These are phyloP conservation scores for Boechera divaricarpa DNA, from an alignment of 345 rosid genomes.

Conservation along the genomic window DNA sequence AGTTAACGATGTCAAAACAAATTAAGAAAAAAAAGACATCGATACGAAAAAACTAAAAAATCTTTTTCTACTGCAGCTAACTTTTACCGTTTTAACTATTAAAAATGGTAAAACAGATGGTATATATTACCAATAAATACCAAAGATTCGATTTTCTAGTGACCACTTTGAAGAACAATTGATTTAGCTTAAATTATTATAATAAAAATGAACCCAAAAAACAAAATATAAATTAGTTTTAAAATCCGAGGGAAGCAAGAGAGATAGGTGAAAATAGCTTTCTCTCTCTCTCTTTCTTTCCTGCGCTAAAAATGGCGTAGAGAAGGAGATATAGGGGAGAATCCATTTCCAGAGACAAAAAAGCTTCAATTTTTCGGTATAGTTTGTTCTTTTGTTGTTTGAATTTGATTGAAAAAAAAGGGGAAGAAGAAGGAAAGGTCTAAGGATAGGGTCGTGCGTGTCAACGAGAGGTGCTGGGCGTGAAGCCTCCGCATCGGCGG, in stretches of 20 bases:
- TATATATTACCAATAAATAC: no score
- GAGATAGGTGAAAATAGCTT: conserved; percentile 9
- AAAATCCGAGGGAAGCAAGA: conserved; percentile 9
- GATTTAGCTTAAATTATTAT: background rate
- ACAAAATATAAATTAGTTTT: background rate
- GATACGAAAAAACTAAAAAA: no score
- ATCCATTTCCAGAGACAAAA: background rate
- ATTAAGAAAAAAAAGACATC: no score
- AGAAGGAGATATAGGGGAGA: conserved; percentile 33
- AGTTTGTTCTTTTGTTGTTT: background rate
- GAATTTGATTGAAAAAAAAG: background rate
- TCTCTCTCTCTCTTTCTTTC: background rate
- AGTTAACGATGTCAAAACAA: no score
- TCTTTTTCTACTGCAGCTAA: no score
- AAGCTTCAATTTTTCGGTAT: background rate
- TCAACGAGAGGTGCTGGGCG: conserved; percentile 49
- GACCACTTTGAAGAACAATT: background rate
- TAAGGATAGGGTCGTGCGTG: conserved; percentile 54
- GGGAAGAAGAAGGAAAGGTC: background rate
- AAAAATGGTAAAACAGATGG: no score
- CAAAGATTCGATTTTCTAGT: background rate
- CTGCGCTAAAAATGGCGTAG: conserved; percentile 39
- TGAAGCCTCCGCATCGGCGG: conserved; percentile 52
- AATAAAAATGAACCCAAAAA: background rate
- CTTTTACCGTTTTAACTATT: no score